phyloP scores from a whole-genome alignment of 495 filamentous ascomycete species.

The Aspergillus ostianus region DNA sequence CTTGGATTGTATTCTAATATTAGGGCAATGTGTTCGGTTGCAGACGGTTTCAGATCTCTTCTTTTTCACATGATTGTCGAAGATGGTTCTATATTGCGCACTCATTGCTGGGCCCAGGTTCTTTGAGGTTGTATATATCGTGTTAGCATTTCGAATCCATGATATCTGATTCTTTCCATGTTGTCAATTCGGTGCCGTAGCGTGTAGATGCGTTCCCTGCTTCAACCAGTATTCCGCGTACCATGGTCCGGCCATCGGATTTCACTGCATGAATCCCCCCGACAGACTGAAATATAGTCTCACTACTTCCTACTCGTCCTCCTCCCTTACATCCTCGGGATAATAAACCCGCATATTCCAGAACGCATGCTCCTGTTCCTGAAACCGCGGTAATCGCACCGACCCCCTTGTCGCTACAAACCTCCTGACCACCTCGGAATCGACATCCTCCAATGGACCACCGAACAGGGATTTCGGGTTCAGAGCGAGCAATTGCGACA shows the following conservation, averaged over 20 bases:
- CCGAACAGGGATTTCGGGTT: constrained; percentile 36
- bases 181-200: background rate
- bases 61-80: constrained; percentile 4
- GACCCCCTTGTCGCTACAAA: constrained; percentile 27
- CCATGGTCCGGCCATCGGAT: background rate
- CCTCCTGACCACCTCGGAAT: constrained; percentile 25
- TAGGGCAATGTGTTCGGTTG: background rate
- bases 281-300: background rate
- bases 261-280: background rate
- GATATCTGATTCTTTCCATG: background rate
- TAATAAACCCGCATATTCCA: constrained; percentile 46
- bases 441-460: constrained; percentile 34
- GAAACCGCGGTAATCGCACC: constrained; percentile 33
- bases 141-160: constrained; percentile 6
- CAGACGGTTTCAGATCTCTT: background rate
- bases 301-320: background rate
- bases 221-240: background rate
- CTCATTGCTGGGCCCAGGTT: background rate
- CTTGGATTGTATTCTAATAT: background rate
- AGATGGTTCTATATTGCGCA: constrained; percentile 2
- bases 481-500: constrained; percentile 30
- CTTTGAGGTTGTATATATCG: constrained; percentile 12
- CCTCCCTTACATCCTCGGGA: background rate
- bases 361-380: constrained; percentile 39
- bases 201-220: background rate